Conservation (phyloP, 352 stramenopile species). For the Phytophthora multivora region DNA sequence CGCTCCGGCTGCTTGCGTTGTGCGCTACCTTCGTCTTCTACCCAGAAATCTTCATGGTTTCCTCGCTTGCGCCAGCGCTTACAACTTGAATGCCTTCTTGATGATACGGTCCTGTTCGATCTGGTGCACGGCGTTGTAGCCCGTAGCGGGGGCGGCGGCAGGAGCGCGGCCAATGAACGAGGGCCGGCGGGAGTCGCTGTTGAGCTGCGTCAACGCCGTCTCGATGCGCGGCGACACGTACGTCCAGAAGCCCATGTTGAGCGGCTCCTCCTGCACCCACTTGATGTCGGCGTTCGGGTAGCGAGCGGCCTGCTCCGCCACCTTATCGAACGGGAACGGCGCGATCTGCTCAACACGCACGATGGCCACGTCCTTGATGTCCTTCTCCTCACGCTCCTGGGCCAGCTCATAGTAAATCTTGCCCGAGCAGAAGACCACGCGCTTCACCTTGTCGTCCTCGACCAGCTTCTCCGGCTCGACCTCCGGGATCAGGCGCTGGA, state of each 20-base stretch:
- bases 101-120: constrained; percentile 94
- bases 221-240: constrained; percentile 95
- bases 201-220: constrained; percentile 93
- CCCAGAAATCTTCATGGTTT: constrained; percentile 6
- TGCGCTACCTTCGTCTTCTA: constrained; percentile 4
- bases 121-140: constrained; percentile 94
- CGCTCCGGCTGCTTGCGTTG: constrained; percentile 10
- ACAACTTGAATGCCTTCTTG: constrained; percentile 74
- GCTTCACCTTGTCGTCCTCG: constrained; percentile 60
- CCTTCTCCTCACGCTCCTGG: constrained; percentile 86
- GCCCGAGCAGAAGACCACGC: constrained; percentile 94
- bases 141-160: constrained; percentile 95
- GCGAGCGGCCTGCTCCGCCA: constrained; percentile 84
- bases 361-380: constrained; percentile 88
- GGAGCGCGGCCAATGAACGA: constrained; percentile 94
- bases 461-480: constrained; percentile 60
- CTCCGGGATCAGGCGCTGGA: constrained; percentile 92
- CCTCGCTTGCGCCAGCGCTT: constrained; percentile 17
- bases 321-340: constrained; percentile 97
- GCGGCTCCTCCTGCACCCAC: constrained; percentile 96
- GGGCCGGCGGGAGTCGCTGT: constrained; percentile 82
- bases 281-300: constrained; percentile 95
- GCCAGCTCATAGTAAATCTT: constrained; percentile 98
- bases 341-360: constrained; percentile 97
- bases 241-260: constrained; percentile 97